A percentile compares a stretch with the other conserved stretches of the same genome.
phyloP scores from a whole-genome alignment of 306 rosid genomes.

The Canavalia ensiformis region DNA sequence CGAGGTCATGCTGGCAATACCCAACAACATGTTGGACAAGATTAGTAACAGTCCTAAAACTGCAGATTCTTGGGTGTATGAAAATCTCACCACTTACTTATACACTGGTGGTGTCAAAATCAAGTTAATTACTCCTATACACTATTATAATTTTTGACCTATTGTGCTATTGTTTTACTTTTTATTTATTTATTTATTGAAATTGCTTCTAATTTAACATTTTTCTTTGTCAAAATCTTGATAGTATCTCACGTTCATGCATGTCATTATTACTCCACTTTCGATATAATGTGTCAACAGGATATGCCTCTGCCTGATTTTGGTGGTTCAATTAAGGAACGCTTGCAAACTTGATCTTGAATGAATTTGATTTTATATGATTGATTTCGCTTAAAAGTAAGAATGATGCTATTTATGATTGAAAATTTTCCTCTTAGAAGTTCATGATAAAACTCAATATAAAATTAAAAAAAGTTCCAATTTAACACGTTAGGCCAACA shows the following conservation, averaged over 20 bases:
- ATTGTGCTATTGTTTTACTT: not conserved
- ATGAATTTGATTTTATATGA: too few relatives aligned
- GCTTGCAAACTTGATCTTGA: too few relatives aligned
- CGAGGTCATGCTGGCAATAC: conserved; percentile 86
- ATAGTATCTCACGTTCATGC: not conserved
- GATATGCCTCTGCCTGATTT: not conserved
- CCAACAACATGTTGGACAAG: conserved; percentile 70
- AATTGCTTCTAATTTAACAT: not conserved
- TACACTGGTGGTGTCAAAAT: conserved; percentile 77
- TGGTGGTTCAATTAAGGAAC: not conserved
- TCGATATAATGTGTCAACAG: not conserved
- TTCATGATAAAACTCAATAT: too few relatives aligned
- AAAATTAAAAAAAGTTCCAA: too few relatives aligned
- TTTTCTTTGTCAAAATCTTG: not conserved
- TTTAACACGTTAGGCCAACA: too few relatives aligned
- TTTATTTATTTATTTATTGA: not conserved
- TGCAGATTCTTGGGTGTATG: conserved; percentile 77
- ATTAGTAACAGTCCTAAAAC: conserved; percentile 62
- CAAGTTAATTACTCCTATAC: conserved; percentile 62
- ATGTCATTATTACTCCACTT: not conserved
- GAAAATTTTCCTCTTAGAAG: too few relatives aligned
- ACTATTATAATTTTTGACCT: too few relatives aligned
- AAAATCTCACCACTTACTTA: conserved; percentile 71
- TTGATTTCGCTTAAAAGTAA: too few relatives aligned
- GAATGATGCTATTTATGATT: too few relatives aligned